Evolutionary conservation across 495 filamentous ascomycete species (phyloP).

Genomic region (Hypoxylon lenormandii): DNA sequence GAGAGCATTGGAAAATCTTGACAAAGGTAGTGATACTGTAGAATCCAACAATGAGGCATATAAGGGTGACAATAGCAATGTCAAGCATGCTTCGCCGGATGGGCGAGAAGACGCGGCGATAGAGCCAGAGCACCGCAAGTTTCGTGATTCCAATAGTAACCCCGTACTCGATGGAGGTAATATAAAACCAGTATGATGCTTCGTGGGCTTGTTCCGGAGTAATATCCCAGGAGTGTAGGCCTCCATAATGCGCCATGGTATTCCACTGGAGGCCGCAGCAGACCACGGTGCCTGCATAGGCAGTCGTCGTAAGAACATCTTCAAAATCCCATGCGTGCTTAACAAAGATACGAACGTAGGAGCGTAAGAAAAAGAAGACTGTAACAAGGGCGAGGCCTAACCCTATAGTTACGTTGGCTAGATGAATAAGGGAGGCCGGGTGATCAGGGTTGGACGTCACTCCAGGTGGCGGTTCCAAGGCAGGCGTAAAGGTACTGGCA

Average conservation of each 20-base stretch:
- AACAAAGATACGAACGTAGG: constrained; percentile 47
- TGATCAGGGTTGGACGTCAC: constrained; percentile 26
- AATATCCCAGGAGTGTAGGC: constrained; percentile 52
- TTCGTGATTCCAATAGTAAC: constrained; percentile 54
- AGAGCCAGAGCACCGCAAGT: constrained; percentile 55
- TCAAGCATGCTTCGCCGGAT: constrained; percentile 45
- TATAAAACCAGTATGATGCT: constrained; percentile 51
- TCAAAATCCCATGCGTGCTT: constrained; percentile 47
- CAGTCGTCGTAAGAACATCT: constrained; percentile 31
- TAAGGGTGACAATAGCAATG: constrained; percentile 49
- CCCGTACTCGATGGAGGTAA: constrained; percentile 53
- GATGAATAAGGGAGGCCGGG: constrained; percentile 14
- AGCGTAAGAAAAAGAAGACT: constrained; percentile 44
- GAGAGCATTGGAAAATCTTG: constrained; percentile 6
- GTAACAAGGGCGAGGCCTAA: constrained; percentile 47
- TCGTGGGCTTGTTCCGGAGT: constrained; percentile 32
- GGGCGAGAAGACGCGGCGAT: constrained; percentile 55
- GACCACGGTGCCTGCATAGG: constrained; percentile 15
- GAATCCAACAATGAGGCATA: constrained; percentile 39
- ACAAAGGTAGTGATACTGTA: constrained; percentile 1
- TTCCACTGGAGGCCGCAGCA: constrained; percentile 37
- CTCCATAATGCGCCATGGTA: constrained; percentile 50
- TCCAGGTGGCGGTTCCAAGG: constrained; percentile 32
- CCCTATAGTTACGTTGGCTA: constrained; percentile 41
- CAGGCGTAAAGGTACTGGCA: constrained; percentile 3